Evolutionary conservation across 2,329 filamentous ascomycete genomes (phyloP), one percentile per base, ranked within the genome.

Genomic region (Curvularia spicifera): DNA sequence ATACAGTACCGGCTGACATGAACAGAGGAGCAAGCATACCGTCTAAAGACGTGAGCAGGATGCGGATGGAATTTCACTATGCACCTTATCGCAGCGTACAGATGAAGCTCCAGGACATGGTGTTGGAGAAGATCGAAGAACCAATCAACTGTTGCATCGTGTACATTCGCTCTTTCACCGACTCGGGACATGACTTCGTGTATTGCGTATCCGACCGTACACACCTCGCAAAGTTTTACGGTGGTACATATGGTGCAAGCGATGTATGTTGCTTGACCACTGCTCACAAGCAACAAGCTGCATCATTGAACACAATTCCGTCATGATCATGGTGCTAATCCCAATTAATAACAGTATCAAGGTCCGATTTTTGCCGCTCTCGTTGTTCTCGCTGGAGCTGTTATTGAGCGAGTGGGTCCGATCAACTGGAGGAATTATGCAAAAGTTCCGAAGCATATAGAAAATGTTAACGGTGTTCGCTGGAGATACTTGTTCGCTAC

Each of bases 401-500:
- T 37, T 37, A 4, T 15, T 12, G 13, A 15, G 5, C 33, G 20
- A 15, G 4, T 43, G 5, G 20, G 5, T 8, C 50, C 49, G 12
- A 53, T 57, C n/a, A 22, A 28, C 31, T 53, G 49, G 44, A 13
- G 18, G 10, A 29, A 15, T 3, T 39, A 53, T 24, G n/a, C 20
- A 0, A 53, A 35, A 18, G 37, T 53, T 8, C 35, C 22, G 24
- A 57, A 57, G 37, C n/a, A 28, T 7, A 22, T 15, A 22, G 50
- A 12, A 22, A 43, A n/a, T 10, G 12, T 24, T 15, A 20, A 28
- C n/a, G 28, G 35, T n/a, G 12, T 31, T 31, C 50, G 59, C 31
- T 43, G 69, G 68, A 60, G 48, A 45, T 73, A 66, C 31, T 50
- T 70, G 12, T 70, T 62, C 42, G 63, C 66, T 40, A 64, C 68